Evolutionary conservation across 208 protist species (phyloP).

Genomic region (Porcisia deanei): DNA sequence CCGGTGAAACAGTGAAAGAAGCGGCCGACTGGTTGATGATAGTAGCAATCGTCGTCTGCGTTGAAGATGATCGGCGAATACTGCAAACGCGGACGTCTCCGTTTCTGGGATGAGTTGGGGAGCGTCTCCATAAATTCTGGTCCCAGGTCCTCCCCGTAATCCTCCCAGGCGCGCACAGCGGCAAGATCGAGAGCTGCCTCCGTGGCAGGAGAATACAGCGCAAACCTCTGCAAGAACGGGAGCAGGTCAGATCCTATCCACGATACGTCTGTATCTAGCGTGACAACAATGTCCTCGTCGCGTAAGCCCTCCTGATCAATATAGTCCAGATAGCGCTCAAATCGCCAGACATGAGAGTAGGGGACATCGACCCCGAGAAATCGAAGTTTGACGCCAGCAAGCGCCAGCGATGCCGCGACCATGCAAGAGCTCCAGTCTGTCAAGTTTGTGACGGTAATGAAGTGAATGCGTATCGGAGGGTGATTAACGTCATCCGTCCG

Average conservation of each 20-base stretch:
- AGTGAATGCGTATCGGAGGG: slow-evolving; percentile 8
- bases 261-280: slow-evolving; percentile 34
- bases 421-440: slow-evolving; percentile 29
- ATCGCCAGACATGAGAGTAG: slow-evolving; percentile 36
- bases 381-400: slow-evolving; percentile 17
- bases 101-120: neutral
- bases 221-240: slow-evolving; percentile 36
- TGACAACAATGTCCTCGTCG: slow-evolving; percentile 39
- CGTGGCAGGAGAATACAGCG: slow-evolving; percentile 20
- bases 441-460: slow-evolving; percentile 17
- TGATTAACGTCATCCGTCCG: neutral
- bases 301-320: slow-evolving; percentile 29
- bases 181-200: slow-evolving; percentile 32
- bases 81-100: slow-evolving; percentile 13
- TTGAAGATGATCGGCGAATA: slow-evolving; percentile 35
- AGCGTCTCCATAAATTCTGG: slow-evolving; percentile 20
- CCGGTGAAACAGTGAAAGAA: slow-evolving; percentile 6
- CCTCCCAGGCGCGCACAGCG: slow-evolving; percentile 45
- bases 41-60: slow-evolving; percentile 30
- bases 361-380: slow-evolving; percentile 15
- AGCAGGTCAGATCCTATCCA: slow-evolving; percentile 33
- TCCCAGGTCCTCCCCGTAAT: slow-evolving; percentile 31
- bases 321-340: slow-evolving; percentile 24
- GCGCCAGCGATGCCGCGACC: slow-evolving; percentile 22
- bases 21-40: slow-evolving; percentile 8